A percentile compares a stretch with the other conserved stretches of the same genome.
These are phyloP conservation scores for Clarireedia sp. DNA, from an alignment of 2,329 filamentous ascomycete species.

Conservation along the genomic window DNA sequence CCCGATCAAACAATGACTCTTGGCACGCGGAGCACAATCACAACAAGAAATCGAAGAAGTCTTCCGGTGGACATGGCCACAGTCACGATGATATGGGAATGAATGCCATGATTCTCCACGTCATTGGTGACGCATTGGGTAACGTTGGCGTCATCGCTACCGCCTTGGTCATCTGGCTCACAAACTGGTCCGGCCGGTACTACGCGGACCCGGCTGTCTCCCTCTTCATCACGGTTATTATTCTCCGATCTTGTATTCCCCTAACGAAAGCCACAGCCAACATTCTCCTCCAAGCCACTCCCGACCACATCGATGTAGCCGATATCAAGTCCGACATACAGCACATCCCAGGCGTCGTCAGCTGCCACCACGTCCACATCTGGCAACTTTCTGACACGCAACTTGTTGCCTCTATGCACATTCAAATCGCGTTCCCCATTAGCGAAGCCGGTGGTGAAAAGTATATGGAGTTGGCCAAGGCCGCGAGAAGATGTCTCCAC, in stretches of 20 bases:
- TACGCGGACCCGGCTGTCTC: slow-evolving; percentile 92
- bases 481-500: slow-evolving; percentile 81
- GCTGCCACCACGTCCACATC: slow-evolving; percentile 92
- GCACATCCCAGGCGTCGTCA: slow-evolving; percentile 72
- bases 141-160: slow-evolving; percentile 81
- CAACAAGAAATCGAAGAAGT: slow-evolving; percentile 53
- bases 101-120: slow-evolving; percentile 72
- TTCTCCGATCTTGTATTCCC: slow-evolving; percentile 66
- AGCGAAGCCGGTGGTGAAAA: slow-evolving; percentile 67
- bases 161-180: slow-evolving; percentile 86
- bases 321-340: slow-evolving; percentile 92
- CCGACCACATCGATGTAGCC: slow-evolving; percentile 76
- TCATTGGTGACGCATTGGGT: slow-evolving; percentile 75
- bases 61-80: slow-evolving; percentile 61
- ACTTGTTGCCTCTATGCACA: slow-evolving; percentile 84
- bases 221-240: slow-evolving; percentile 80
- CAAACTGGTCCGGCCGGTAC: slow-evolving; percentile 68
- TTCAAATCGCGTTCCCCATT: slow-evolving; percentile 86
- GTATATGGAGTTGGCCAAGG: slow-evolving; percentile 85
- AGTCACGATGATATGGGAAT: slow-evolving; percentile 90
- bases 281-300: slow-evolving; percentile 89
- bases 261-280: slow-evolving; percentile 73
- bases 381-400: slow-evolving; percentile 97
- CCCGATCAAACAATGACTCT: slow-evolving; percentile 19
- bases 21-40: slow-evolving; percentile 72